Base-by-base conservation (phyloP, 2,329 filamentous ascomycete species). In the Cercospora canescens region DNA sequence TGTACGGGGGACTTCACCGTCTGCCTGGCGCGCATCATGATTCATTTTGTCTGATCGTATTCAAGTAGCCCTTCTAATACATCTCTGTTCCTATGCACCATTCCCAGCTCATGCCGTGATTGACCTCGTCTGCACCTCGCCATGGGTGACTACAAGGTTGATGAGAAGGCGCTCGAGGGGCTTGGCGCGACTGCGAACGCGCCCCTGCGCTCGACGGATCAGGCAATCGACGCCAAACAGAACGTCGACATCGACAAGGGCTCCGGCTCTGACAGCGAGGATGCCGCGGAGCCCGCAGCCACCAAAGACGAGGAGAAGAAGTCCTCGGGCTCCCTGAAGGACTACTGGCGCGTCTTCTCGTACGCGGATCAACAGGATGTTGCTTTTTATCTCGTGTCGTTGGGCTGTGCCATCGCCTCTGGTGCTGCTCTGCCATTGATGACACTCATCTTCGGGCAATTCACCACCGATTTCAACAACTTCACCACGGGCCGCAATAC, bases 401-500 rank as follows among this genome's bases (percentile, higher is more conserved):
- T 76, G 24, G 26, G 73, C 4, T 77, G 77, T 18, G 79, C 81
- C 11, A 78, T 83, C 45, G 81, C 75, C 7, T 78, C 80, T 6
- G 83, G 82, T 54, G 79, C 79, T 11, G 70, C 81, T 7, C 76
- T 85, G 2, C 82, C 84, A 0, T 69, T 85, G 28, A 84, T 85
- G 80, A 72, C 69, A 30, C 64, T 86, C n/a, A 75, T 86, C 4
- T 86, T 86, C 68, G 84, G 84, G 11, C 77, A 79, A 60, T 84
- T 84, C 54, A 80, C 84, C 4, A 81, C 79, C 4, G 71, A 78
- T 41, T 84, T 85, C 67, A 84, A 79, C 55, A 75, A 80, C 30
- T 84, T 80, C 35, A 67, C 71, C 12, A 64, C 66, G 12, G 71
- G 72, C 14, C 37, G 28, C 16, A 55, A 39, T n/a, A 55, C 37